Base-by-base conservation (phyloP, 1,284 basidiomycete species). In the Chondrostereum purpureum region DNA sequence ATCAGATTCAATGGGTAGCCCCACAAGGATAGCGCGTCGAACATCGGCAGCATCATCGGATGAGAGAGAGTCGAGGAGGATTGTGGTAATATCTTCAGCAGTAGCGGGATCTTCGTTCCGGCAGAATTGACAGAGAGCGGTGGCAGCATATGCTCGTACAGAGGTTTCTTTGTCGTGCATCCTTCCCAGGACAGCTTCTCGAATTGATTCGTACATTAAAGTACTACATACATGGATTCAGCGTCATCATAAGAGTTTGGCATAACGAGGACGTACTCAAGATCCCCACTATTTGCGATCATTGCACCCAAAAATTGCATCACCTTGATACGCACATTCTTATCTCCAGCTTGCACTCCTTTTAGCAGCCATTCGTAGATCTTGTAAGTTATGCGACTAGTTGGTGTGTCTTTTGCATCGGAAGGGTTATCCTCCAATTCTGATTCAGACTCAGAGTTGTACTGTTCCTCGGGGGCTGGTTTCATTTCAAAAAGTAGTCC, bases 291-390 rank as follows among this genome's bases (percentile, higher is more conserved):
- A 48, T 82, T 77, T 2, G 79, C 75, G 19, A 94, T 78, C 69
- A 92, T 84, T 53, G 88, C 83, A 0, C 84, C 78, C 14, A 89
- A 73, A 24, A 83, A 67, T 49, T 89, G 83, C 1, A 89, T 73
- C 42, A 84, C 85, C 11, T 93, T 80, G 58, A 84, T 92, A 2
- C 94, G 78, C 22, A 92, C 85, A 45, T 77, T 76, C 68, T 96
- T 97, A 70, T 96, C 88, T 63, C 94, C 97, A 3, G 92, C 84
- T 13, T 72, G 63, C 62, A 93, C 92, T 0, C 92, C 94, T 46
- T 77, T 77, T 45, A 94, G 69, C 19, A 96, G 73, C 59, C 88
- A 86, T 22, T 74, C 75, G 41, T 96, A 70, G 2, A 96, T 67
- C 45, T 76, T 76, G 12, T 76, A 69, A 1, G 87, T 77, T 56